Evolutionary conservation across 2,329 filamentous ascomycete species (phyloP), one percentile per base, ranked within the genome.

Genomic region (Talaromyces sp.): DNA sequence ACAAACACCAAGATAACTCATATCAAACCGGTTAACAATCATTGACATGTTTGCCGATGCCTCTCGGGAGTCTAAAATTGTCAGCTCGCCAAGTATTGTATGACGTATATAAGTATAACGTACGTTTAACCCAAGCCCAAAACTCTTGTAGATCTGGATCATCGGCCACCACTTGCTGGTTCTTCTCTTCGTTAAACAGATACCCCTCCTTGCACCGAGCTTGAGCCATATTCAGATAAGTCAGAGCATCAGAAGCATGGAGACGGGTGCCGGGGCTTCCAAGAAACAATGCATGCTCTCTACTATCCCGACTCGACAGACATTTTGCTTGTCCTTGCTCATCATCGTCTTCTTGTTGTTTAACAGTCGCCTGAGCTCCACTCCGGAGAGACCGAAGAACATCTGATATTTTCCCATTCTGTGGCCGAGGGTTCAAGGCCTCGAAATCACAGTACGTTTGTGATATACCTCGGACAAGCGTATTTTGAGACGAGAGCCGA

Each of bases 1-100:
- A 63, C 78, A 79, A 10, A 89, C 79, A 2, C 86, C 86, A 23
- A 88, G 70, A 68, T 85, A 88, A 67, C 83, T 86, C 58, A 88
- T 71, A 68, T 88, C 86, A 16, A 87, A 72, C 1, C 78, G 78
- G 55, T 82, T 80, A 28, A 81, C 76, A 10, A 85, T 77, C 83
- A 88, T 86, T 7, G 80, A 81, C 34, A 81, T 76, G 34, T 79
- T 76, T 50, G 76, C 67, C 42, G 78, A 77, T 55, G 76, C 72
- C 14, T 65, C 65, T 30, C 73, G 73, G 34, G 79, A 74, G 56
- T 73, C 77, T 79, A 62, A 12, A n/a, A 23, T 12, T 9, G 58
- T 70, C 56, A 68, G 66, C 52, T 64, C 28, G 52, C 1, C 4
- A 40, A 40, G 36, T 40, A 14, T 7, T 16, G 36, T 40, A 33